Evolutionary conservation across 164 flowering plant genomes (phyloP).

Genomic region (Aristolochia fimbriata): DNA sequence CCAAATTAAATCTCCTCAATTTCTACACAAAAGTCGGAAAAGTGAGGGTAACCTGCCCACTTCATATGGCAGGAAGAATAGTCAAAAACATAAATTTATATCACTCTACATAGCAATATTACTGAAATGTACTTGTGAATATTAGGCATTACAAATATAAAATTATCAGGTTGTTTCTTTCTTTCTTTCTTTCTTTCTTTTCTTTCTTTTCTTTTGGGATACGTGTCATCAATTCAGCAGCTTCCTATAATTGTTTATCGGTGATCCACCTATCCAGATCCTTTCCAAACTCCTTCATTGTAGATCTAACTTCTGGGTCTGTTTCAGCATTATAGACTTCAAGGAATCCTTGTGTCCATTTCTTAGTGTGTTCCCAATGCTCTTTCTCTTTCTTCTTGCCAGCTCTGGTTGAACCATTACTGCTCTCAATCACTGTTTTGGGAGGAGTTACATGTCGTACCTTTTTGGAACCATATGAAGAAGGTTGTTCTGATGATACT

Average conservation of each 20-base stretch:
- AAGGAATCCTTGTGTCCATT: conserved; percentile 75
- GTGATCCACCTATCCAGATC: conserved; percentile 82
- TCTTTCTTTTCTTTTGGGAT: conserved; percentile 47
- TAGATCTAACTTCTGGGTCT: conserved; percentile 78
- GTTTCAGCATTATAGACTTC: conserved; percentile 73
- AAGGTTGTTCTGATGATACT: conserved; percentile 2
- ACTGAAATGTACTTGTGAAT: too few relatives aligned
- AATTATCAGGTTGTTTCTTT: conserved; percentile 20
- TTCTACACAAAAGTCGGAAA: too few relatives aligned
- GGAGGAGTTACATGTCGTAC: conserved; percentile 14
- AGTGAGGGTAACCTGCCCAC: too few relatives aligned
- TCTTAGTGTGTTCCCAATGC: conserved; percentile 94
- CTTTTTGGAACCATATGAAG: conserved; percentile 1
- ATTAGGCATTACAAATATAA: too few relatives aligned
- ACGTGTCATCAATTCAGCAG: conserved; percentile 57
- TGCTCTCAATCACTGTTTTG: conserved; percentile 64
- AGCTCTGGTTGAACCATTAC: conserved; percentile 69
- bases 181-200: conserved; percentile 55
- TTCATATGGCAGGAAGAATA: too few relatives aligned
- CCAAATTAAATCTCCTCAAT: too few relatives aligned
- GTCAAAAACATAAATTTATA: too few relatives aligned
- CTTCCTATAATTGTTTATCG: conserved; percentile 69
- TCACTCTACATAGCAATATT: too few relatives aligned
- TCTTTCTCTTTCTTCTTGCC: conserved; percentile 85
- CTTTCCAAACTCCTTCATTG: conserved; percentile 81